These are phyloP conservation scores for Suhomyces xylopsoci DNA, from an alignment of 805 yeast species.

Conservation along the genomic window DNA sequence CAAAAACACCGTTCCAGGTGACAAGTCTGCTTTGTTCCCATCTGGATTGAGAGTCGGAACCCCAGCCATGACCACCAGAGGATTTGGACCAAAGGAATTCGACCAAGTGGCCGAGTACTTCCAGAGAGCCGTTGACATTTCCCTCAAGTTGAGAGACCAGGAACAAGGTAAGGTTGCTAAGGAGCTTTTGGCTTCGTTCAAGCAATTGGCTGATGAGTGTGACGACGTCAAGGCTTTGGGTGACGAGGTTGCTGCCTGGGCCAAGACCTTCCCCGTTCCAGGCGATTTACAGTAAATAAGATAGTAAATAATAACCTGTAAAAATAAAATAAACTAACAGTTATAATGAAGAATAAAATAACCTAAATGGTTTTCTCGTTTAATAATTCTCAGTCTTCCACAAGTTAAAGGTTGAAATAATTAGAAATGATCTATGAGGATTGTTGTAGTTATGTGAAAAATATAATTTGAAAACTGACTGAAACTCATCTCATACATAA, in stretches of 20 bases:
- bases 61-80: slow-evolving; percentile 98
- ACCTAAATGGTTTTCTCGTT: too few relatives aligned
- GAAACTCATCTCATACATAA: too few relatives aligned
- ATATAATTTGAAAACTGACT: too few relatives aligned
- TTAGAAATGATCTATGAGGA: too few relatives aligned
- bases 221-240: slow-evolving; percentile 59
- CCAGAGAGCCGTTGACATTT: slow-evolving; percentile 69
- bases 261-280: slow-evolving; percentile 78
- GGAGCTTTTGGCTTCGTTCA: slow-evolving; percentile 66
- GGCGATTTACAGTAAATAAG: slow-evolving; percentile 55
- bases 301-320: too few relatives aligned
- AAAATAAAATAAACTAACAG: too few relatives aligned
- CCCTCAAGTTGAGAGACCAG: slow-evolving; percentile 56
- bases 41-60: slow-evolving; percentile 98
- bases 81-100: slow-evolving; percentile 86
- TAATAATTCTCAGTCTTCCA: too few relatives aligned
- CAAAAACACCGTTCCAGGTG: slow-evolving; percentile 98
- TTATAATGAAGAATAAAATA: too few relatives aligned
- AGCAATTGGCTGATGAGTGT: slow-evolving; percentile 62
- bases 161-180: slow-evolving; percentile 58
- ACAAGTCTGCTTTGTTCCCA: slow-evolving; percentile 93
- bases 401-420: too few relatives aligned
- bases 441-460: too few relatives aligned
- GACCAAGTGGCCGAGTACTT: slow-evolving; percentile 74
- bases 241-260: slow-evolving; percentile 70